phyloP scores from a whole-genome alignment of 2,329 filamentous ascomycete genomes.

The Ceratocystis harringtonii region DNA sequence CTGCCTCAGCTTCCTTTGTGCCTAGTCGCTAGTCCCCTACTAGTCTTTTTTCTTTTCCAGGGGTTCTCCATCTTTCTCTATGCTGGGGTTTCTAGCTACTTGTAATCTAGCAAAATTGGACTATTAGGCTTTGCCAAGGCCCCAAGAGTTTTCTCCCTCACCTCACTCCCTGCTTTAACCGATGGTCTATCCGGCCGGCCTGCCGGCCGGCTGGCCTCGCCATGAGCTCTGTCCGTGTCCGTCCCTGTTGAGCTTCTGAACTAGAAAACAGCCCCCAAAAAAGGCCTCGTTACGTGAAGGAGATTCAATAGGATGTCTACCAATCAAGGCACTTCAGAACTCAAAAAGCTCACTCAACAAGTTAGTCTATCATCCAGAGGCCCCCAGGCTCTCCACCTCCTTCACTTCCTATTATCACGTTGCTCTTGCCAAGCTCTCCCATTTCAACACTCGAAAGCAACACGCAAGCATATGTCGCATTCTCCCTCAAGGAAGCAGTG shows the following conservation, averaged over 20 bases:
- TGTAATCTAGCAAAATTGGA: background rate
- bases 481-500: background rate
- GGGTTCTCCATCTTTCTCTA: background rate
- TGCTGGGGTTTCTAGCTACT: background rate
- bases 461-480: background rate
- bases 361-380: background rate
- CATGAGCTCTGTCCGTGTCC: background rate
- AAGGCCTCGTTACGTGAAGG: background rate
- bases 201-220: background rate
- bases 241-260: background rate
- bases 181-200: background rate
- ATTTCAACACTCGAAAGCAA: background rate
- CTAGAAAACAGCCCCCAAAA: background rate
- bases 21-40: background rate
- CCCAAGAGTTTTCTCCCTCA: background rate
- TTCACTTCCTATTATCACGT: background rate
- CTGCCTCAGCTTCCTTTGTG: background rate
- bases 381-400: background rate
- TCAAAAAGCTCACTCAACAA: background rate
- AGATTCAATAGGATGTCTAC: background rate
- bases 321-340: background rate
- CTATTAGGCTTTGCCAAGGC: background rate
- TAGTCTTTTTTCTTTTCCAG: background rate
- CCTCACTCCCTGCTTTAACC: background rate
- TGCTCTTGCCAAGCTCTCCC: background rate